Percentiles rank a stretch among this genome's conserved stretches.
Conservation (phyloP, 768 basidiomycete genomes). For the Lactarius sp. region DNA sequence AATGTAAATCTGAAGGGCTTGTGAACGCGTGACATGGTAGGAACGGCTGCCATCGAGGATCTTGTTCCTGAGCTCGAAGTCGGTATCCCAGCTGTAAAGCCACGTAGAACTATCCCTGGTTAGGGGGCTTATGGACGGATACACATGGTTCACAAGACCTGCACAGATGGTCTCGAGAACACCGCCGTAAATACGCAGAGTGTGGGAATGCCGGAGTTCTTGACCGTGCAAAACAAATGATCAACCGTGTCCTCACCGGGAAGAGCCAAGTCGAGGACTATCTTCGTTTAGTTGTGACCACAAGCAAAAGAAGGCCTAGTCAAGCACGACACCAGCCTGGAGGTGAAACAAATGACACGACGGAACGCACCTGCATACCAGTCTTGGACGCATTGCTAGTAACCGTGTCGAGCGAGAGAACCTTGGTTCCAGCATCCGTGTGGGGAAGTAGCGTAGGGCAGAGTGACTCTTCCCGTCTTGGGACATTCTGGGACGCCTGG, state of each 20-base stretch:
- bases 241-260: constrained; percentile 97
- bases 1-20: constrained; percentile 96
- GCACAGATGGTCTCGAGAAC: constrained; percentile 92
- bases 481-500: constrained; percentile 73
- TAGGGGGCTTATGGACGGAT: neutral
- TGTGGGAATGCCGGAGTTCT: constrained; percentile 93
- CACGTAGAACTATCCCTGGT: constrained; percentile 30
- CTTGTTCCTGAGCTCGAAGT: constrained; percentile 97
- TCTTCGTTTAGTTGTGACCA: constrained; percentile 91
- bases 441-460: constrained; percentile 83
- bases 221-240: constrained; percentile 94
- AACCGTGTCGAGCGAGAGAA: constrained; percentile 93
- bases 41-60: constrained; percentile 95
- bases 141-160: constrained; percentile 89
- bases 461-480: constrained; percentile 82
- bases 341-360: neutral
- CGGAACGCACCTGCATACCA: constrained; percentile 71
- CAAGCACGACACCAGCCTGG: constrained; percentile 17
- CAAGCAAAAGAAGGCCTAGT: constrained; percentile 86
- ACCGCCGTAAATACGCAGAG: constrained; percentile 94
- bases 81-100: constrained; percentile 98
- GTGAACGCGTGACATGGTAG: constrained; percentile 91
- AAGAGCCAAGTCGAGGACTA: constrained; percentile 98
- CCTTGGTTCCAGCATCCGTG: constrained; percentile 97
- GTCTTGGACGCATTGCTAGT: constrained; percentile 98